These are phyloP conservation scores for Boletellus ananiceps DNA, from an alignment of 768 basidiomycete species.

Conservation along the genomic window DNA sequence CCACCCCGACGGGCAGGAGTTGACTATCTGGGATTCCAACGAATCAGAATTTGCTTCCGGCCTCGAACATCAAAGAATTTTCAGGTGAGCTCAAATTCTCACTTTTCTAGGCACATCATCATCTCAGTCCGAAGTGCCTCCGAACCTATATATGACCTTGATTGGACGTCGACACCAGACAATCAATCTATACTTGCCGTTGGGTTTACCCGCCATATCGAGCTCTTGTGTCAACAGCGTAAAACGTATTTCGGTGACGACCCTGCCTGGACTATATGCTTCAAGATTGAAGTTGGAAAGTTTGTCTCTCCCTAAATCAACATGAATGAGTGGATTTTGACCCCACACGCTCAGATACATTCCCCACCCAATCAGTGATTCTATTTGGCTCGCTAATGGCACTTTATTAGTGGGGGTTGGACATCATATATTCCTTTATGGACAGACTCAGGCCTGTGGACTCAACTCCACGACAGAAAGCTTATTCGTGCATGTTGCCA, in stretches of 20 bases:
- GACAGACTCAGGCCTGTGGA: constrained; percentile 36
- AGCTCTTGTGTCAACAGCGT: constrained; percentile 88
- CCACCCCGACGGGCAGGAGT: constrained; percentile 58
- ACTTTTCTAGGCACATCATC: neutral
- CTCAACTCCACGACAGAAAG: constrained; percentile 36
- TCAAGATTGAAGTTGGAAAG: constrained; percentile 65
- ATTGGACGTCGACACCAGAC: constrained; percentile 91
- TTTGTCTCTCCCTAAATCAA: constrained; percentile 33
- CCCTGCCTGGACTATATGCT: constrained; percentile 73
- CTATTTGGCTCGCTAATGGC: constrained; percentile 86
- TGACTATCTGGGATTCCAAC: constrained; percentile 96
- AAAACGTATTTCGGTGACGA: constrained; percentile 87
- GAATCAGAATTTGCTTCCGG: constrained; percentile 92
- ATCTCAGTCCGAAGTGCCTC: constrained; percentile 21
- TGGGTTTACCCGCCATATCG: constrained; percentile 73
- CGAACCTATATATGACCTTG: constrained; percentile 74
- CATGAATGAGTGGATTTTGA: neutral
- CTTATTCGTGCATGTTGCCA: constrained; percentile 78
- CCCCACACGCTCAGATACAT: constrained; percentile 49
- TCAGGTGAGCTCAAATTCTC: constrained; percentile 41
- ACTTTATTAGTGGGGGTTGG: constrained; percentile 78
- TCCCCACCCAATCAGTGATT: constrained; percentile 77
- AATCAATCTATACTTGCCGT: constrained; percentile 88
- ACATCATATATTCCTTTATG: constrained; percentile 79
- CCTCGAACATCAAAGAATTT: constrained; percentile 65